Evolutionary conservation across 768 basidiomycete genomes (phyloP).

Genomic region (Trichaptum fuscoviolaceum): DNA sequence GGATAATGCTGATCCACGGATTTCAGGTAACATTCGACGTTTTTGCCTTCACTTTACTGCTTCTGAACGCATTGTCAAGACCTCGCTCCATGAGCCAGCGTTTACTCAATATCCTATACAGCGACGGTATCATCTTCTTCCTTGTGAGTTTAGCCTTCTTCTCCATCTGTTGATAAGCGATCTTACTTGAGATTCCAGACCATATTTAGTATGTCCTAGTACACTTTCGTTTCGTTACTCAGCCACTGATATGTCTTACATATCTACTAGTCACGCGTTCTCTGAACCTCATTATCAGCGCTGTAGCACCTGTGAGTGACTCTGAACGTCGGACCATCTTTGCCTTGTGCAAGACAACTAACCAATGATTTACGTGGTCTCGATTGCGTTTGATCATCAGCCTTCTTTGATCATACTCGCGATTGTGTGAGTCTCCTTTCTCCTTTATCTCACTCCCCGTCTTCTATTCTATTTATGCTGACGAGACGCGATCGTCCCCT

Average conservation of each 20-base stretch:
- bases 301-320: not conserved
- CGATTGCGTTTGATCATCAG: not conserved
- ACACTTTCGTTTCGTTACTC: not conserved
- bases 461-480: not conserved
- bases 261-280: not conserved
- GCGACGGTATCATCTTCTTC: not conserved
- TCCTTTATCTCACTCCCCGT: not conserved
- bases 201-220: not conserved
- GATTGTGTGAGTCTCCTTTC: not conserved
- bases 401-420: not conserved
- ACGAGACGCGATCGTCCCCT: not conserved
- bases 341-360: not conserved
- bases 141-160: not conserved
- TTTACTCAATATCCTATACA: not conserved
- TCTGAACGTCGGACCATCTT: not conserved
- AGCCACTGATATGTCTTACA: not conserved
- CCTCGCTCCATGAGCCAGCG: not conserved
- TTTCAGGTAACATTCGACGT: not conserved
- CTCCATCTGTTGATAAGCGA: not conserved
- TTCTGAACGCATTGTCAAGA: not conserved
- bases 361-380: not conserved
- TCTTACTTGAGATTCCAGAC: not conserved
- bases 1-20: not conserved
- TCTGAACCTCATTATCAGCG: not conserved
- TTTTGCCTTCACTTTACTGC: not conserved